phyloP scores from a whole-genome alignment of 768 basidiomycete species.

The Mrakia hoshinonis region DNA sequence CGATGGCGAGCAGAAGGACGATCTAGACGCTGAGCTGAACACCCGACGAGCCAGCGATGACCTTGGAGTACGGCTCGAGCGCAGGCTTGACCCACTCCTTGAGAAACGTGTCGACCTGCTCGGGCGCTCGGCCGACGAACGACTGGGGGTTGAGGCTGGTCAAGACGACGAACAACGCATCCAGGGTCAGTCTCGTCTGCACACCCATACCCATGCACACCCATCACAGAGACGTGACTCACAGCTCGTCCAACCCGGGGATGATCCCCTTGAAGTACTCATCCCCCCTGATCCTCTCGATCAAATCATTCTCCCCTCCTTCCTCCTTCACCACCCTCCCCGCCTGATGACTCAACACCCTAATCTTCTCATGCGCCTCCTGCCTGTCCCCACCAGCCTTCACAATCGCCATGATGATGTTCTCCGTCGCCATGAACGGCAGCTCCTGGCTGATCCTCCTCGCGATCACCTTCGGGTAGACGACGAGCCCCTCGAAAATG shows the following conservation, averaged over 20 bases:
- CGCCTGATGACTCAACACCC: conserved; percentile 90
- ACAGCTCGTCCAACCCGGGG: conserved; percentile 59
- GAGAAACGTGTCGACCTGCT: conserved; percentile 86
- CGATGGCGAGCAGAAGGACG: too few relatives aligned
- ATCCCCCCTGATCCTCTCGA: conserved; percentile 71
- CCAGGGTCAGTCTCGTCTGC: background rate
- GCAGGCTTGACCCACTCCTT: conserved; percentile 81
- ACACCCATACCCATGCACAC: too few relatives aligned
- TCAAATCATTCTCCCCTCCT: conserved; percentile 90
- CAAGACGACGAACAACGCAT: background rate
- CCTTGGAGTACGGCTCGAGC: conserved; percentile 45
- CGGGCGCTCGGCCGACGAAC: conserved; percentile 87
- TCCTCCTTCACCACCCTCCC: conserved; percentile 88
- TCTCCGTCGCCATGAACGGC: conserved; percentile 98
- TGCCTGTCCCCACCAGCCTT: conserved; percentile 84
- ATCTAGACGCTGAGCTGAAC: conserved; percentile 43
- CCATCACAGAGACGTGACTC: too few relatives aligned
- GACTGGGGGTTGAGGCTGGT: conserved; percentile 62
- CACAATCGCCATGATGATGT: conserved; percentile 98
- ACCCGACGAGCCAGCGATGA: conserved; percentile 39
- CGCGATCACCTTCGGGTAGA: conserved; percentile 91
- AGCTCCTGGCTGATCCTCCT: conserved; percentile 87
- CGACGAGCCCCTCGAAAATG: conserved; percentile 96
- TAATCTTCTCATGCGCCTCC: conserved; percentile 91
- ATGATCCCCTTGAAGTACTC: conserved; percentile 86